Base-by-base conservation (phyloP, 257 asterid species). In the Verbascum thapsus region DNA sequence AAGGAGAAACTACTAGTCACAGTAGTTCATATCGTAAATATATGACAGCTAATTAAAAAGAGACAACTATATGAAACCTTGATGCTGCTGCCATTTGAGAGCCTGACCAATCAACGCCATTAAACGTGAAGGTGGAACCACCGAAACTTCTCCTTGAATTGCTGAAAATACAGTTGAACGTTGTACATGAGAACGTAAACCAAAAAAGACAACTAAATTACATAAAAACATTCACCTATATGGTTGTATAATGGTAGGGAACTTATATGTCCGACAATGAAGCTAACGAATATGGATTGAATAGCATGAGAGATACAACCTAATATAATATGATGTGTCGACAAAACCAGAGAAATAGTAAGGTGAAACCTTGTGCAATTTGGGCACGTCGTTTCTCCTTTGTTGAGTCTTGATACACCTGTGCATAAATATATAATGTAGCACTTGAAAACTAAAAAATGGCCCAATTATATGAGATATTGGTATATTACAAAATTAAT, bases 61-160 rank as follows among this genome's bases (percentile, higher is more conserved):
- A 34, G 58, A 52, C 7, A 43, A 26, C 20, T 12, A 47, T 22
- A 66, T 44, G 34, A 71, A 66, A 92, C 99, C 99, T 89, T 92
- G 99, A 81, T 92, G 97, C 76, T 92, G 99, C 82, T 92, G 99
- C 99, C 99, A 92, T 81, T 92, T 92, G 76, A 92, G 72, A 78
- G 99, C 91, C 83, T 92, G 99, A 69, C 97, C 96, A 78, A 92
- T 92, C 74, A 92, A 76, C 79, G 99, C 97, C 91, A 84, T 92
- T 69, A 92, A 75, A 40, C 99, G 81, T 41, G 99, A 89, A 68
- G 99, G 97, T 64, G 97, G 99, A 67, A 92, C 99, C 64, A 92
- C 99, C 13, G 99, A 92, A 64, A 92, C 99, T 83, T 92, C 99
- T 15, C 83, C 80, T 17, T 95, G 84, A 64, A 92, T 73, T 51